Conservation (phyloP, 495 filamentous ascomycete genomes). For the Viridothelium virens region DNA sequence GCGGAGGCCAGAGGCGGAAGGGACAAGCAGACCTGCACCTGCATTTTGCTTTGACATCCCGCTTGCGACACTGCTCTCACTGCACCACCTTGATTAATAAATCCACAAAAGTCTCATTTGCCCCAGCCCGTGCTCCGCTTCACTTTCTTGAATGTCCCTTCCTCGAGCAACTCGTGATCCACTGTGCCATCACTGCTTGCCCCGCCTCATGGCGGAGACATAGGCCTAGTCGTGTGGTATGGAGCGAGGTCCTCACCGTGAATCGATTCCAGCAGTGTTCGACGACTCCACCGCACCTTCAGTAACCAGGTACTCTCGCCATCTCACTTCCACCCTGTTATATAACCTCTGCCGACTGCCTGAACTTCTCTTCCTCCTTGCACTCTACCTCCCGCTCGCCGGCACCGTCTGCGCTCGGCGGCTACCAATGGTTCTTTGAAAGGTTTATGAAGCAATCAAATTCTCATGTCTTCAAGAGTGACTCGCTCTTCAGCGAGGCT, state of each 20-base stretch:
- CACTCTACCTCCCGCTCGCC: background rate
- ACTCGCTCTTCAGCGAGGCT: slow-evolving; percentile 39
- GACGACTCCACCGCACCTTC: slow-evolving; percentile 4
- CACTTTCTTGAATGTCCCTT: background rate
- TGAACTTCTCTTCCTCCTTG: background rate
- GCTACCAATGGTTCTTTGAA: background rate
- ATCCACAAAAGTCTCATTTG: background rate
- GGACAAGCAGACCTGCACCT: background rate
- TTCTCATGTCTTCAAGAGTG: slow-evolving; percentile 39
- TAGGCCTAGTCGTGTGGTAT: slow-evolving; percentile 10
- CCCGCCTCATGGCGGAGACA: slow-evolving; percentile 7
- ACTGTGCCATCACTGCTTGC: slow-evolving; percentile 6
- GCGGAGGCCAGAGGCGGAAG: slow-evolving; percentile 5
- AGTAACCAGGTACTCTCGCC: slow-evolving; percentile 10
- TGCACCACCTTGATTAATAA: too few relatives aligned
- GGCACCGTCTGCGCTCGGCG: background rate
- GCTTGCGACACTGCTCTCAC: background rate
- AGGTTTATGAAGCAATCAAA: slow-evolving; percentile 17
- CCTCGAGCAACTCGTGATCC: background rate
- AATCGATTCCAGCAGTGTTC: slow-evolving; percentile 8
- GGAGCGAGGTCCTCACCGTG: slow-evolving; percentile 11
- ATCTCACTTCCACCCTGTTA: slow-evolving; percentile 2
- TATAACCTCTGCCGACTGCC: background rate
- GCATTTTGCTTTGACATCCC: slow-evolving; percentile 6
- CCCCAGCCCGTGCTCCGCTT: background rate